Percentiles rank a stretch among this genome's conserved stretches.
These are phyloP conservation scores for Scedosporium aurantiacum DNA, from an alignment of 2,329 filamentous ascomycete genomes.

Conservation along the genomic window DNA sequence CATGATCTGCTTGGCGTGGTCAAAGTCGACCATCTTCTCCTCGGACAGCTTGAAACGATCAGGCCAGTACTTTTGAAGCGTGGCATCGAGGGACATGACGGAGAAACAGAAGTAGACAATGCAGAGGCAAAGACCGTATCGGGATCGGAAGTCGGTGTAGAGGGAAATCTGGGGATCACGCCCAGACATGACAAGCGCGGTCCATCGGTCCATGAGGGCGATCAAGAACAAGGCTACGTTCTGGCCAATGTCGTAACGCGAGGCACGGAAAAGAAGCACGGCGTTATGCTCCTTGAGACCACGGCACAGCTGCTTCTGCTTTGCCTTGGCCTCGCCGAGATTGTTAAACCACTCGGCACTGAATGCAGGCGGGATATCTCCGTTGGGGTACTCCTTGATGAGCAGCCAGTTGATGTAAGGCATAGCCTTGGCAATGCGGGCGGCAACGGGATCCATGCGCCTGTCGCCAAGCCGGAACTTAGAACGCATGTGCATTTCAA, in stretches of 20 bases:
- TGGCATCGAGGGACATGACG: conserved; percentile 25
- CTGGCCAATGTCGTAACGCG: conserved; percentile 23
- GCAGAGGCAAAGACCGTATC: conserved; percentile 25
- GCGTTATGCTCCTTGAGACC: conserved; percentile 27
- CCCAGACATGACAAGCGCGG: conserved; percentile 23
- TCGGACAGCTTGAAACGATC: conserved; percentile 20
- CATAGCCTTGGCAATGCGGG: conserved; percentile 17
- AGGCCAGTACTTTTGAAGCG: conserved; percentile 25
- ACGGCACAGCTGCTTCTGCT: conserved; percentile 21
- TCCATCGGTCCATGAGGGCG: conserved; percentile 27
- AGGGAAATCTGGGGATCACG: conserved; percentile 16
- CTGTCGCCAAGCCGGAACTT: conserved; percentile 1
- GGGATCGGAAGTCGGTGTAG: conserved; percentile 19
- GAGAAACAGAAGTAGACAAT: conserved; percentile 28
- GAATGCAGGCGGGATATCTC: conserved; percentile 18
- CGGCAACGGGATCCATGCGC: conserved; percentile 12
- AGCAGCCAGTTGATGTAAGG: conserved; percentile 25
- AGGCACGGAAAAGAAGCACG: conserved; percentile 24
- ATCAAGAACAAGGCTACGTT: conserved; percentile 26
- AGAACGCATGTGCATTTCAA: conserved; percentile 11
- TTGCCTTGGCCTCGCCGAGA: conserved; percentile 21
- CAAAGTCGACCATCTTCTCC: conserved; percentile 19
- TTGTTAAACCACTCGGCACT: conserved; percentile 24
- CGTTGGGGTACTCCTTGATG: conserved; percentile 19
- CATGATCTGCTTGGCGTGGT: conserved; percentile 16